phyloP scores from a whole-genome alignment of 2,329 filamentous ascomycete genomes.

The Alternaria hordeiaustralica region DNA sequence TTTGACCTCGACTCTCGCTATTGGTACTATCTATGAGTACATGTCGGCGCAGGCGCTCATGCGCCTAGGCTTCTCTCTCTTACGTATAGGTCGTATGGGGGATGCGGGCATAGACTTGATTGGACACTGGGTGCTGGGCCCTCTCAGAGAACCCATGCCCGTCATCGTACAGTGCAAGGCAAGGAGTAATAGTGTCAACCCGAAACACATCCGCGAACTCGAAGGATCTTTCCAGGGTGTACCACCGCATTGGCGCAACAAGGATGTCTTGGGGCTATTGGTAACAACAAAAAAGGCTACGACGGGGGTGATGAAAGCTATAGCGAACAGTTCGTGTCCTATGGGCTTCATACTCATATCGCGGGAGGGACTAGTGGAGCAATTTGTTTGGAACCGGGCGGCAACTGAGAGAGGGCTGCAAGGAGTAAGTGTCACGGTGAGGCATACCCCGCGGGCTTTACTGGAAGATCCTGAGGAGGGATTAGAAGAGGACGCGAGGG shows the following conservation, averaged over 20 bases:
- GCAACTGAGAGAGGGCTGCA: conserved; percentile 69
- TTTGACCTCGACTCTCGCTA: conserved; percentile 64
- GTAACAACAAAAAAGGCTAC: conserved; percentile 74
- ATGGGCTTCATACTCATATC: conserved; percentile 74
- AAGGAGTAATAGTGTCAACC: conserved; percentile 56
- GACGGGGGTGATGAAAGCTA: conserved; percentile 75
- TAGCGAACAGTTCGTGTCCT: conserved; percentile 71
- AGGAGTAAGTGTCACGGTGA: conserved; percentile 53
- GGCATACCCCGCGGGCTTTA: conserved; percentile 33
- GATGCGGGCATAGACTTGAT: conserved; percentile 79
- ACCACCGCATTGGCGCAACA: conserved; percentile 73
- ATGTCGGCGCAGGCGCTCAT: conserved; percentile 63
- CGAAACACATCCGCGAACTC: conserved; percentile 72
- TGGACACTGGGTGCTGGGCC: conserved; percentile 68
- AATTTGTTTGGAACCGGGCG: conserved; percentile 75
- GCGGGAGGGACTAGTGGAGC: conserved; percentile 63
- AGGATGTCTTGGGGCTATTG: conserved; percentile 71
- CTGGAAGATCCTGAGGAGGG: conserved; percentile 8
- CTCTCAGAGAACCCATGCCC: conserved; percentile 45
- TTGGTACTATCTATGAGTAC: conserved; percentile 82
- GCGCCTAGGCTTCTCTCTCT: conserved; percentile 68
- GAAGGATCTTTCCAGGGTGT: conserved; percentile 79
- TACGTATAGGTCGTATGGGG: conserved; percentile 68
- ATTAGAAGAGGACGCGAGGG: conserved; percentile 6
- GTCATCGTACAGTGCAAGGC: conserved; percentile 74